phyloP scores from a whole-genome alignment of 2,329 filamentous ascomycete species.

The Exserohilum rostratum region DNA sequence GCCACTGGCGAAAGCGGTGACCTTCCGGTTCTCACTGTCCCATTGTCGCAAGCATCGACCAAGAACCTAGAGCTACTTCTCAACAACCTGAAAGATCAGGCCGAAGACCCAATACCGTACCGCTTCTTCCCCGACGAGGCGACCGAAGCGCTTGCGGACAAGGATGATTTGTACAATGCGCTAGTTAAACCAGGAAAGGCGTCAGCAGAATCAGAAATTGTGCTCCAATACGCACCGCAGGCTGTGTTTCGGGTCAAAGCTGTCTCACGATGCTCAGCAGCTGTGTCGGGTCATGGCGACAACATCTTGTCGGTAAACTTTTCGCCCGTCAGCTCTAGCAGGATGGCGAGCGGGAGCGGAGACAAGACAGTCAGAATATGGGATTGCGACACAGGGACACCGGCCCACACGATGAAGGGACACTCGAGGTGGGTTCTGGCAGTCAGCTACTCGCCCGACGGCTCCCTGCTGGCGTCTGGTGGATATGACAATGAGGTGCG shows the following conservation, averaged over 20 bases:
- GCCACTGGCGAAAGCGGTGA: slow-evolving; percentile 71
- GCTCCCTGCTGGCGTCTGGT: slow-evolving; percentile 79
- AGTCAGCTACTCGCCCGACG: slow-evolving; percentile 86
- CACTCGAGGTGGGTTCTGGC: slow-evolving; percentile 90
- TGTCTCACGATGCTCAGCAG: slow-evolving; percentile 86
- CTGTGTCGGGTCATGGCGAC: slow-evolving; percentile 89
- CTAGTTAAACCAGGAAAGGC: slow-evolving; percentile 51
- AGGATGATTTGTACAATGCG: slow-evolving; percentile 52
- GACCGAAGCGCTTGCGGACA: slow-evolving; percentile 54
- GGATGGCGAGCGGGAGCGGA: slow-evolving; percentile 85
- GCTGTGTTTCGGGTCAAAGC: slow-evolving; percentile 93
- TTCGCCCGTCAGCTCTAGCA: slow-evolving; percentile 75
- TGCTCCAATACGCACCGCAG: slow-evolving; percentile 75
- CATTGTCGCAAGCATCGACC: slow-evolving; percentile 82
- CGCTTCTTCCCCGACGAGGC: slow-evolving; percentile 63
- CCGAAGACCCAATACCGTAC: slow-evolving; percentile 70
- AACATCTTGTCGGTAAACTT: slow-evolving; percentile 87
- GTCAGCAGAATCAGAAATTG: slow-evolving; percentile 65
- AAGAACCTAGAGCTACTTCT: slow-evolving; percentile 87
- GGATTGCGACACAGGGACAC: slow-evolving; percentile 93
- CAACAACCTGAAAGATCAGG: slow-evolving; percentile 76
- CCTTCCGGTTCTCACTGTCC: slow-evolving; percentile 71
- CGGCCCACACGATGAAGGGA: slow-evolving; percentile 81
- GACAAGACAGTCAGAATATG: slow-evolving; percentile 91
- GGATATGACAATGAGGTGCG: slow-evolving; percentile 93